Evolutionary conservation across 352 stramenopile species (phyloP).

Genomic region (Globisporangium parvum): DNA sequence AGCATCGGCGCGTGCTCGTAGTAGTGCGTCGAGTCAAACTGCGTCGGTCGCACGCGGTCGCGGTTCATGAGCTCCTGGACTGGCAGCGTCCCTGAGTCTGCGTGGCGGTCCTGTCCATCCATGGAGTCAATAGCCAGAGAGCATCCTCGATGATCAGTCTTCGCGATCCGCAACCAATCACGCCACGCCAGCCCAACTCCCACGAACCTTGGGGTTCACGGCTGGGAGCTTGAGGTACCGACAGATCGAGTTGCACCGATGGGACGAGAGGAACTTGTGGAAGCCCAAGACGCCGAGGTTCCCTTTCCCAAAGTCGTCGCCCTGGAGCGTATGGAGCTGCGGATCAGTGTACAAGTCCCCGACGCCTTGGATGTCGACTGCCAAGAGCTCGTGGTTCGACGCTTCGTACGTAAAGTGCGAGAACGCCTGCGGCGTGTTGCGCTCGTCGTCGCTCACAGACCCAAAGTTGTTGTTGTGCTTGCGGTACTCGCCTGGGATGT

Average conservation of each 20-base stretch:
- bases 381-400: constrained; percentile 88
- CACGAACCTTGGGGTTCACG: constrained; percentile 61
- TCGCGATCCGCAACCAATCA: background rate
- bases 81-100: constrained; percentile 66
- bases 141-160: too few relatives aligned
- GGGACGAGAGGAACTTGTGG: constrained; percentile 83
- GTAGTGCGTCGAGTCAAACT: constrained; percentile 84
- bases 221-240: constrained; percentile 78
- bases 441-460: constrained; percentile 77
- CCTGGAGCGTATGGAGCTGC: constrained; percentile 86
- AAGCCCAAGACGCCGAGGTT: constrained; percentile 82
- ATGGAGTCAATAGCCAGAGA: too few relatives aligned
- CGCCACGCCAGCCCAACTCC: background rate
- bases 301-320: constrained; percentile 84
- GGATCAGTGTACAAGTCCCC: constrained; percentile 96
- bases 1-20: constrained; percentile 84
- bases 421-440: constrained; percentile 88
- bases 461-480: constrained; percentile 90
- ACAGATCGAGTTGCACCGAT: constrained; percentile 87
- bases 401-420: constrained; percentile 93
- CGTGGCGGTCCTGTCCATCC: constrained; percentile 37
- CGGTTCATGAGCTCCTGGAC: constrained; percentile 80
- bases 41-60: constrained; percentile 56
- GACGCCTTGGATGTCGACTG: constrained; percentile 94
- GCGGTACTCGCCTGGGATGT: constrained; percentile 79